Conservation (phyloP, 2,329 filamentous ascomycete genomes). For the Aotearoamyces nothofagi region DNA sequence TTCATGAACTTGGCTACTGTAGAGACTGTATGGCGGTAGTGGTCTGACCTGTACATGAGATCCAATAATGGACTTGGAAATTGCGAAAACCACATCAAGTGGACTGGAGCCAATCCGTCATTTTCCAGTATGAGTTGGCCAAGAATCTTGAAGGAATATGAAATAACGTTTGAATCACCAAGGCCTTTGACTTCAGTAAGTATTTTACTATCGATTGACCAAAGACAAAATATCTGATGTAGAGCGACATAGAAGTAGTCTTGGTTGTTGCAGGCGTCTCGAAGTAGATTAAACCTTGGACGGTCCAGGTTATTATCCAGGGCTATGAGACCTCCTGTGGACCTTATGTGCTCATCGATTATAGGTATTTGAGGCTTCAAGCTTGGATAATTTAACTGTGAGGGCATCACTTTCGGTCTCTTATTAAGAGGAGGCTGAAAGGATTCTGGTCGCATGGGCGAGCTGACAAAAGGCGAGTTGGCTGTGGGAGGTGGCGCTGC, state of each 20-base stretch:
- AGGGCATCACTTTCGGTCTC: constrained; percentile 11
- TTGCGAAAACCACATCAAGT: constrained; percentile 27
- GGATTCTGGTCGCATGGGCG: no score
- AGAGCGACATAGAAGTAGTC: constrained; percentile 51
- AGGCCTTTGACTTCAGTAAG: constrained; percentile 19
- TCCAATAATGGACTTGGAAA: constrained; percentile 27
- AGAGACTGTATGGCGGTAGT: constrained; percentile 17
- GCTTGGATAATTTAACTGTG: constrained; percentile 2
- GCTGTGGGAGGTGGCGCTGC: no score
- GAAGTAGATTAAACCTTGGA: constrained; percentile 37
- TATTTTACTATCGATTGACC: constrained; percentile 25
- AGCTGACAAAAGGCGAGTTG: no score
- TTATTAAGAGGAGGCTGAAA: no score
- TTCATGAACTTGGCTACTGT: constrained; percentile 29
- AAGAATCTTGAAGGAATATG: constrained; percentile 21
- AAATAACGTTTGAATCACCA: constrained; percentile 9
- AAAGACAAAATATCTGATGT: constrained; percentile 50
- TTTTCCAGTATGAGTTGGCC: constrained; percentile 30
- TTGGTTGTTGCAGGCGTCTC: constrained; percentile 33
- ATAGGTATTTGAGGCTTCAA: constrained; percentile 10
- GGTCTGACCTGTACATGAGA: constrained; percentile 15
- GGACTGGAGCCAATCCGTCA: constrained; percentile 20
- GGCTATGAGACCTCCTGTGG: constrained; percentile 10
- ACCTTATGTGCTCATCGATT: constrained; percentile 13
- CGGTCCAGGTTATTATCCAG: constrained; percentile 23